These are phyloP conservation scores for Ceratobasidium sp. DNA, from an alignment of 1,284 basidiomycete species.

Conservation along the genomic window DNA sequence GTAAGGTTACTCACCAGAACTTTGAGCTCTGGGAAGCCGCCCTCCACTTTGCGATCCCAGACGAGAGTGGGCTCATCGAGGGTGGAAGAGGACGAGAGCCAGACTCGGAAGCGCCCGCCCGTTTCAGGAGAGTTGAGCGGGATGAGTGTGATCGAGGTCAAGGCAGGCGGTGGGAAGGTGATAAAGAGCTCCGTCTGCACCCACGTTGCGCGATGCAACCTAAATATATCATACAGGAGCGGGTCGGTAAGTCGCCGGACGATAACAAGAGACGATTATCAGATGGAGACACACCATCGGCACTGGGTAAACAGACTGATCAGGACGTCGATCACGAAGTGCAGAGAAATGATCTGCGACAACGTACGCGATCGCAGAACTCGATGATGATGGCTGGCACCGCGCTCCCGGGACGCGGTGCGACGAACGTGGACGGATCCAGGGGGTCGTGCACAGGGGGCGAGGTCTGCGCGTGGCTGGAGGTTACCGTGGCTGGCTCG, in stretches of 20 bases:
- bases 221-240: constrained; percentile 51
- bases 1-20: constrained; percentile 65
- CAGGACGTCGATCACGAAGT: constrained; percentile 16
- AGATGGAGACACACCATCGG: constrained; percentile 66
- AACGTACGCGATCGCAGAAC: constrained; percentile 84
- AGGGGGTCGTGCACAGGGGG: constrained; percentile 49
- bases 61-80: constrained; percentile 58
- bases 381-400: constrained; percentile 68
- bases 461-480: not conserved
- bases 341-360: not conserved
- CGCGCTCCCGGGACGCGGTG: constrained; percentile 63
- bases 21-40: constrained; percentile 90
- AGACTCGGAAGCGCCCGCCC: constrained; percentile 87
- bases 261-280: constrained; percentile 24
- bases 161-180: constrained; percentile 81
- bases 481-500: not conserved
- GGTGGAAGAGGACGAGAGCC: constrained; percentile 65
- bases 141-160: constrained; percentile 74
- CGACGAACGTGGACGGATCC: constrained; percentile 68
- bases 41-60: constrained; percentile 88
- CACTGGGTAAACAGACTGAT: constrained; percentile 60
- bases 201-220: constrained; percentile 89
- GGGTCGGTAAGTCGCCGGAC: not conserved
- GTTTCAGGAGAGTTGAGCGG: constrained; percentile 84
- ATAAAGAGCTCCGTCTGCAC: constrained; percentile 87